A percentile compares a stretch with the other conserved stretches of the same genome.
These are phyloP conservation scores for Paracoccidioides brasiliensis DNA, from an alignment of 2,329 filamentous ascomycete species.

Conservation along the genomic window DNA sequence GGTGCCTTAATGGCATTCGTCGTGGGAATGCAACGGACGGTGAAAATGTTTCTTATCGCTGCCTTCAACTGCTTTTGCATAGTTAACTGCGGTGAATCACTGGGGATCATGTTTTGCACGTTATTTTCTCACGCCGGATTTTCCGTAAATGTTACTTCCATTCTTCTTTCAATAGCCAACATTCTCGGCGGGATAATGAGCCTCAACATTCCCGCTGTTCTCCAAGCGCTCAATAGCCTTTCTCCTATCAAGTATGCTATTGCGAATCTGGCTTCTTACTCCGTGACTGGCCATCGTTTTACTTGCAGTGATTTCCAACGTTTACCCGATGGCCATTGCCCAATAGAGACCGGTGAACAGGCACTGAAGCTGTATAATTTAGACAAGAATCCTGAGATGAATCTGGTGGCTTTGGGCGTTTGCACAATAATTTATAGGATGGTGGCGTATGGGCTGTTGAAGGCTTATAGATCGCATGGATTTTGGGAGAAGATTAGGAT, in stretches of 20 bases:
- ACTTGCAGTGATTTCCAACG: conserved; percentile 49
- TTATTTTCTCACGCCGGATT: conserved; percentile 63
- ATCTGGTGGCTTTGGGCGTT: conserved; percentile 50
- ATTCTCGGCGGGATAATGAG: conserved; percentile 60
- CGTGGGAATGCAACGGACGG: conserved; percentile 50
- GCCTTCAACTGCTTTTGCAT: conserved; percentile 60
- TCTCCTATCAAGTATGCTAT: conserved; percentile 57
- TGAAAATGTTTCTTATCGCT: conserved; percentile 52
- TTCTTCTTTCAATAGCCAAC: conserved; percentile 57
- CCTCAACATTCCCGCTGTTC: conserved; percentile 53
- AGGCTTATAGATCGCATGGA: conserved; percentile 10
- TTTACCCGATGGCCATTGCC: conserved; percentile 48
- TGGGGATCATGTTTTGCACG: conserved; percentile 72
- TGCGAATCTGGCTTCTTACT: conserved; percentile 54
- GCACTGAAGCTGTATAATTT: conserved; percentile 56
- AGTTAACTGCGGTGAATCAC: conserved; percentile 59
- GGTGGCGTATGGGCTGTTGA: conserved; percentile 31
- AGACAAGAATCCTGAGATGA: conserved; percentile 46
- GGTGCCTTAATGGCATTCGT: conserved; percentile 51
- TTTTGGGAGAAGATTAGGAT: conserved; percentile 6
- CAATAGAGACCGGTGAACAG: conserved; percentile 52
- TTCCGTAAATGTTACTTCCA: conserved; percentile 57
- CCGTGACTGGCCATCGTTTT: conserved; percentile 48
- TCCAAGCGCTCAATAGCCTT: conserved; percentile 58
- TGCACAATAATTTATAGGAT: conserved; percentile 53